Evolutionary conservation across 352 stramenopile genomes (phyloP).

Genomic region (Phytopythium helicoides): DNA sequence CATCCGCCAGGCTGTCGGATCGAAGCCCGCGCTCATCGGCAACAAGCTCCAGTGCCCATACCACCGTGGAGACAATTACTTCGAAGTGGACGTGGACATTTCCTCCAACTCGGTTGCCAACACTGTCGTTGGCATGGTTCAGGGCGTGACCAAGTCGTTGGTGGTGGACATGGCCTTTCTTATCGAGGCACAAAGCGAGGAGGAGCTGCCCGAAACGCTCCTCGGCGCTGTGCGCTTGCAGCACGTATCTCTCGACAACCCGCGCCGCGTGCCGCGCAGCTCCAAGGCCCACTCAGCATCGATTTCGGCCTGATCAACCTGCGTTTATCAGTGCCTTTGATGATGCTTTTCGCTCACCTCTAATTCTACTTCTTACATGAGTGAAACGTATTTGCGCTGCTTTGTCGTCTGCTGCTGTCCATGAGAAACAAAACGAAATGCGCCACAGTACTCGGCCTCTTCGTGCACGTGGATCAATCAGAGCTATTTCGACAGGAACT

Average conservation of each 20-base stretch:
- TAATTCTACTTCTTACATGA: no score
- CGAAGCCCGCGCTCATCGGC: constrained; percentile 94
- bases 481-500: not conserved
- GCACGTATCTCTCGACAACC: constrained; percentile 81
- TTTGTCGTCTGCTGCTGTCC: no score
- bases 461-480: no score
- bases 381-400: no score
- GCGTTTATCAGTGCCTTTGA: no score
- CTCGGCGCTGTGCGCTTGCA: constrained; percentile 79
- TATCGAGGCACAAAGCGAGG: constrained; percentile 78
- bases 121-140: constrained; percentile 86
- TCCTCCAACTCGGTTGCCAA: constrained; percentile 91
- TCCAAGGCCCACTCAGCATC: constrained; percentile 10
- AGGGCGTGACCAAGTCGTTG: constrained; percentile 86
- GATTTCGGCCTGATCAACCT: not conserved
- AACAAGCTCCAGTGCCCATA: constrained; percentile 95
- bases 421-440: no score
- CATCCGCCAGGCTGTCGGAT: constrained; percentile 93
- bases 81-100: constrained; percentile 96
- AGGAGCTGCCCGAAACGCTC: constrained; percentile 85
- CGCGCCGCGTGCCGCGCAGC: constrained; percentile 41
- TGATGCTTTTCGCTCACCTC: no score
- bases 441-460: no score
- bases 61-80: constrained; percentile 89
- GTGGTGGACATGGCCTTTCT: constrained; percentile 90